Evolutionary conservation across 768 basidiomycete genomes (phyloP), one percentile per base, ranked within the genome.

Genomic region (Dendrothele bispora): DNA sequence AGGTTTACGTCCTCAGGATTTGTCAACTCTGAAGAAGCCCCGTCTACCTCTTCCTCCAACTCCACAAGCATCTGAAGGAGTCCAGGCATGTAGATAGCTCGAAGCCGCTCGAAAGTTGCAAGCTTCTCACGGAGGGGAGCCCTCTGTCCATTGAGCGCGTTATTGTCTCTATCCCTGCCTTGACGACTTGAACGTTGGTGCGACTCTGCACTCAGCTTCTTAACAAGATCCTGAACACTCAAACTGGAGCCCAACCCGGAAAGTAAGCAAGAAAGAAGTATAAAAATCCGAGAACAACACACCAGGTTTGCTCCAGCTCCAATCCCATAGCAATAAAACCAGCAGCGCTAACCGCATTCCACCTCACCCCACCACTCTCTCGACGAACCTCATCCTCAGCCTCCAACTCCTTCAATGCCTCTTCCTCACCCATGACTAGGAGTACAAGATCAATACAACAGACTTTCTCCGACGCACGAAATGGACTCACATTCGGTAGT

Each of bases 241-340:
- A n/a, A n/a, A n/a, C n/a, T n/a, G n/a, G n/a, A n/a, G n/a, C n/a
- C n/a, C n/a, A n/a, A n/a, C n/a, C n/a, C n/a, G n/a, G n/a, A n/a
- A n/a, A n/a, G n/a, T n/a, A n/a, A n/a, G n/a, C n/a, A n/a, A n/a
- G n/a, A n/a, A n/a, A n/a, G n/a, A n/a, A n/a, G n/a, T 32, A 10
- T 32, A 10, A 32, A 32, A 32, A 32, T 32, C 10, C 10, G 10
- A 10, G 10, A 10, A 32, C 29, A 15, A 56, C 54, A 7, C 51
- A 59, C 58, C 55, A 56, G 6, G 39, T 17, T 12, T 57, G 53
- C 30, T 59, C 54, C 2, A 59, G n/a, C 11, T 57, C 54, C 22
- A 59, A 32, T 5, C 45, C 56, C 20, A 59, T 11, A 21, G 30
- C 21, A 7, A 59, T n/a, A 34, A 59, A 59, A 8, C n/a, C n/a